These are phyloP conservation scores for Solanum chiquidenum DNA, from an alignment of 257 asterid species.

Conservation along the genomic window DNA sequence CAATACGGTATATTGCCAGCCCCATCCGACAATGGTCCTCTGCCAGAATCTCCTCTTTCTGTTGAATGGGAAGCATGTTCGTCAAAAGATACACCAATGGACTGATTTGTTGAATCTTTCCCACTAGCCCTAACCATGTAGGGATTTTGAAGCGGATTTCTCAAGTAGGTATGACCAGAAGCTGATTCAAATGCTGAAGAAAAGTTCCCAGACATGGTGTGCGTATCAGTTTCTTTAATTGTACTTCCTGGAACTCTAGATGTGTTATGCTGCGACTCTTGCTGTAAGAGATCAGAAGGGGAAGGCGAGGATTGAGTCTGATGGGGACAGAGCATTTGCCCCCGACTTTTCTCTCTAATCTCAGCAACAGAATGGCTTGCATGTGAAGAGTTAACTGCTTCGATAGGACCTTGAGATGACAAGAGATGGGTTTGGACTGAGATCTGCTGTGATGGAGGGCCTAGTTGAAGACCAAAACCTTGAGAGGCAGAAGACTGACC, in stretches of 20 bases:
- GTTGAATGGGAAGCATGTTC: conserved; percentile 16
- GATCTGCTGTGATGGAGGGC: conserved; percentile 68
- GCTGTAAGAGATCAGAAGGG: conserved; percentile 6
- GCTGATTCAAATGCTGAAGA: conserved; percentile 16
- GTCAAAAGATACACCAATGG: conserved; percentile 10
- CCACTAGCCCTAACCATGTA: conserved; percentile 35
- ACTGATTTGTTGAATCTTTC: conserved; percentile 18
- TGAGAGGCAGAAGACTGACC: conserved; percentile 53
- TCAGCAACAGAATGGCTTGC: conserved; percentile 28
- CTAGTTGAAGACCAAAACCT: conserved; percentile 87
- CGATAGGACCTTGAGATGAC: conserved; percentile 34
- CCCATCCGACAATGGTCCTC: conserved; percentile 21
- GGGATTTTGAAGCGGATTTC: conserved; percentile 41
- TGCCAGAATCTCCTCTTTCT: conserved; percentile 29
- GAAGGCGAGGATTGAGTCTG: conserved; percentile 31
- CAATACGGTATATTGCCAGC: conserved; percentile 21
- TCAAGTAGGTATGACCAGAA: conserved; percentile 31
- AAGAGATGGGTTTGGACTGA: conserved; percentile 34
- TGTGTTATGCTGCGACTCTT: conserved; percentile 22
- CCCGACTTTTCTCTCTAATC: conserved; percentile 29
- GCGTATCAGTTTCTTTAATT: conserved; percentile 18
- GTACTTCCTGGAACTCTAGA: conserved; percentile 24
- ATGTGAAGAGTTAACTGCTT: conserved; percentile 13
- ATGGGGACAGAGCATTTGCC: conserved; percentile 17
- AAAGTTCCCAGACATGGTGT: conserved; percentile 34